phyloP scores from a whole-genome alignment of 768 basidiomycete species.

The Panellus pusillus region DNA sequence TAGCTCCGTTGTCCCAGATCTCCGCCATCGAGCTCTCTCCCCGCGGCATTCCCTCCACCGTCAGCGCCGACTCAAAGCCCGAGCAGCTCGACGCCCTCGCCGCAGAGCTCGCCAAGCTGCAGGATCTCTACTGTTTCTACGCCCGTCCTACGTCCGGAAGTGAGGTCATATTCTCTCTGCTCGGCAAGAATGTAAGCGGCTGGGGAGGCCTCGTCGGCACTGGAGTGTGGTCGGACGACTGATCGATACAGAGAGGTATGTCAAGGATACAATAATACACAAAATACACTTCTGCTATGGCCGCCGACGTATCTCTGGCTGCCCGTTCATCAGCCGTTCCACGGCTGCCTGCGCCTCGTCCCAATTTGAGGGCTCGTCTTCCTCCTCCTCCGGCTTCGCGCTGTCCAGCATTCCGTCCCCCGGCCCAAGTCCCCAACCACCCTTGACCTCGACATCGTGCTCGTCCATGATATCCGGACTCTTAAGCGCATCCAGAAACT shows the following conservation, averaged over 20 bases:
- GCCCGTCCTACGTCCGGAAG: slow-evolving; percentile 22
- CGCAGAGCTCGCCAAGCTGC: slow-evolving; percentile 14
- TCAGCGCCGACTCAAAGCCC: slow-evolving; percentile 7
- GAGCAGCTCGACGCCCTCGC: slow-evolving; percentile 6
- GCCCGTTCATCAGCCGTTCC: slow-evolving; percentile 56
- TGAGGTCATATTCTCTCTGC: slow-evolving; percentile 37
- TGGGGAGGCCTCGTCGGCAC: slow-evolving; percentile 40
- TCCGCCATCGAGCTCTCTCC: slow-evolving; percentile 11
- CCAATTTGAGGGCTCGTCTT: slow-evolving; percentile 68
- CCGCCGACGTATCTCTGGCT: slow-evolving; percentile 32
- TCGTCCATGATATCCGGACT: slow-evolving; percentile 50
- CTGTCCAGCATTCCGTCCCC: slow-evolving; percentile 47
- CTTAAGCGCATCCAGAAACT: slow-evolving; percentile 59
- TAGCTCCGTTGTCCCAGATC: slow-evolving; percentile 16
- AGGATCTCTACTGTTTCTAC: slow-evolving; percentile 30
- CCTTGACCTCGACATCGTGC: slow-evolving; percentile 46
- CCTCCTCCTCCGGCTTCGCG: slow-evolving; percentile 52
- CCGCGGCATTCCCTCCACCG: slow-evolving; percentile 19
- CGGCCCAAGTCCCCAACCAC: slow-evolving; percentile 74
- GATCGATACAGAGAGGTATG: not conserved
- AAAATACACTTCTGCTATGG: not conserved
- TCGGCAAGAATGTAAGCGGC: slow-evolving; percentile 32
- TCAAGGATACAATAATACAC: slow-evolving; percentile 5
- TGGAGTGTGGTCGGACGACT: slow-evolving; percentile 35
- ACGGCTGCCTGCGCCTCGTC: slow-evolving; percentile 69